Conservation (phyloP, 805 yeast species). For the Spathaspora arborariae region DNA sequence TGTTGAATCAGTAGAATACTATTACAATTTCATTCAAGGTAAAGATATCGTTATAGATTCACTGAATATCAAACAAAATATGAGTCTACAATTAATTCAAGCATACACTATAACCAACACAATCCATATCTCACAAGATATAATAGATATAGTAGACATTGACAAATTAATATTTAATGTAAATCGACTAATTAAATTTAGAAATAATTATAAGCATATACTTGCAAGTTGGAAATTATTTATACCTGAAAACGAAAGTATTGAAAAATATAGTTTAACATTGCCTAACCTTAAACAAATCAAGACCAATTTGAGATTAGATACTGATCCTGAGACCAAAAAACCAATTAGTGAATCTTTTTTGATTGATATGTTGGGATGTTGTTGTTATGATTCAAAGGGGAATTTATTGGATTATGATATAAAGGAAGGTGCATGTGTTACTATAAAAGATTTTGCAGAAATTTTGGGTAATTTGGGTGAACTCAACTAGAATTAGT, state of each 20-base stretch:
- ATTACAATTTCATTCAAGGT: conserved; percentile 20
- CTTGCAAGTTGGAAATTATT: conserved; percentile 32
- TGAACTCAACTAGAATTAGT: conserved; percentile 22
- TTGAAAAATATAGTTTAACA: conserved; percentile 17
- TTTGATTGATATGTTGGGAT: conserved; percentile 41
- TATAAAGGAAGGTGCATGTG: conserved; percentile 23
- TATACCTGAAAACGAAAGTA: conserved; percentile 12
- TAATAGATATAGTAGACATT: conserved; percentile 38
- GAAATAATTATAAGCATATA: conserved; percentile 27
- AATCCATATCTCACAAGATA: conserved; percentile 8
- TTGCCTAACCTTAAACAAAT: conserved; percentile 27
- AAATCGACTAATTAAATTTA: conserved; percentile 26
- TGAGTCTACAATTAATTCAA: conserved; percentile 22
- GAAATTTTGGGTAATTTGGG: conserved; percentile 39
- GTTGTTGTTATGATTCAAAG: conserved; percentile 20
- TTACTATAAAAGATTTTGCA: conserved; percentile 38
- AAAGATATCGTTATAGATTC: conserved; percentile 9
- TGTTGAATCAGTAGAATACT: conserved; percentile 27
- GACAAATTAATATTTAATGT: conserved; percentile 32
- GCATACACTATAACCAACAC: conserved; percentile 24
- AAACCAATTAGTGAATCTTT: conserved; percentile 24
- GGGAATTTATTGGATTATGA: conserved; percentile 30
- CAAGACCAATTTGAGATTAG: conserved; percentile 27
- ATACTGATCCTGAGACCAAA: conserved; percentile 14
- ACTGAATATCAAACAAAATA: conserved; percentile 19